Evolutionary conservation across 2,329 filamentous ascomycete species (phyloP).

Genomic region (Chaetomiaceae sp.): DNA sequence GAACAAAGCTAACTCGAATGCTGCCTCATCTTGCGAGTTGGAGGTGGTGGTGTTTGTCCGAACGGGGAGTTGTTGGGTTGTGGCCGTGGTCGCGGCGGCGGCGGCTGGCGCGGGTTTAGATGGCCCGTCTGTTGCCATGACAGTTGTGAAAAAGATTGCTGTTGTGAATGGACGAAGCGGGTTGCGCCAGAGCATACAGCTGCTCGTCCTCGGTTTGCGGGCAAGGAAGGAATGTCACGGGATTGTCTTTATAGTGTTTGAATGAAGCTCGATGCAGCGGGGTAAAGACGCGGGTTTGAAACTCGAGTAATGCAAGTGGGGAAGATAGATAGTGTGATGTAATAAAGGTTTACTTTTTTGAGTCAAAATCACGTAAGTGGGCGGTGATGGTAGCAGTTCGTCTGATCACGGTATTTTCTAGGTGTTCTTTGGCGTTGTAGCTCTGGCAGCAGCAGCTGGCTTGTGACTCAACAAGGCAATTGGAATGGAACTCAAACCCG

Average conservation of each 20-base stretch:
- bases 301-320: too few relatives aligned
- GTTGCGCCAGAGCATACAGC: slow-evolving; percentile 23
- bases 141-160: slow-evolving; percentile 14
- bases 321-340: too few relatives aligned
- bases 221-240: not conserved
- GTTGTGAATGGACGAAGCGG: slow-evolving; percentile 21
- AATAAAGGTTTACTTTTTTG: too few relatives aligned
- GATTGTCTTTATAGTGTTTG: not conserved
- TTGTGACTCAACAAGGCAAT: slow-evolving; percentile 9
- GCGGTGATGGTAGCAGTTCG: too few relatives aligned
- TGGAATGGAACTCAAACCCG: not conserved
- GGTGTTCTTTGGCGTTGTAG: not conserved
- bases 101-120: slow-evolving; percentile 11
- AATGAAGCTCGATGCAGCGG: not conserved
- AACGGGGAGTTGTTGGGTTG: slow-evolving; percentile 6
- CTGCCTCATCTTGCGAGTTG: slow-evolving; percentile 15
- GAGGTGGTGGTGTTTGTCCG: slow-evolving; percentile 3
- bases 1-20: slow-evolving; percentile 33
- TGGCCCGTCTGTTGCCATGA: slow-evolving; percentile 22
- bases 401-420: not conserved
- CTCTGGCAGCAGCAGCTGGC: not conserved
- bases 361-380: too few relatives aligned
- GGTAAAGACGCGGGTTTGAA: too few relatives aligned
- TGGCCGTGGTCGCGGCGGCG: not conserved
- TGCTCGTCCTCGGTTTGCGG: not conserved